phyloP scores from a whole-genome alignment of 1,284 basidiomycete genomes.

The Ceratorhiza oryzae-sativae region DNA sequence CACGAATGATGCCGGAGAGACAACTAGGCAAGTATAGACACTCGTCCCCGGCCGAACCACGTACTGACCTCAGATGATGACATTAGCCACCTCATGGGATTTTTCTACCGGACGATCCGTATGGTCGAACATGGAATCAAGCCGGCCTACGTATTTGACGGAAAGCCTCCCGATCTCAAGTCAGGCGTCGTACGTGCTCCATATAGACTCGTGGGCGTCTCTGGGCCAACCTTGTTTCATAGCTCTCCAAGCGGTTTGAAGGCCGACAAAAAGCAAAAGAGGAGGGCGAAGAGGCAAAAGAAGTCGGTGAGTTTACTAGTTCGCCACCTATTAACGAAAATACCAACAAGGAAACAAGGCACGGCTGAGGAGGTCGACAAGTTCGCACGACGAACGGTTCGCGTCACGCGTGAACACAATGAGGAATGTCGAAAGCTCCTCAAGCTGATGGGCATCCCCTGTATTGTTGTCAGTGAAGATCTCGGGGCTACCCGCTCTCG shows the following conservation, averaged over 20 bases:
- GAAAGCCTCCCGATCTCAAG: conserved; percentile 97
- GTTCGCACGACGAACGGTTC: conserved; percentile 89
- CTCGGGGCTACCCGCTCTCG: not conserved
- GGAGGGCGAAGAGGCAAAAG: conserved; percentile 95
- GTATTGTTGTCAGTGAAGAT: conserved; percentile 76
- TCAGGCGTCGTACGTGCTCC: conserved; percentile 82
- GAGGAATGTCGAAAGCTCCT: conserved; percentile 92
- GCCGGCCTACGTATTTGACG: conserved; percentile 98
- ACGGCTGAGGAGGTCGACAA: conserved; percentile 93
- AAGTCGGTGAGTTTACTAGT: conserved; percentile 66
- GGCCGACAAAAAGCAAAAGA: conserved; percentile 91
- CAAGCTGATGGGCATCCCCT: conserved; percentile 96
- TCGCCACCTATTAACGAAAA: conserved; percentile 23
- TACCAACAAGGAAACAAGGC: conserved; percentile 53
- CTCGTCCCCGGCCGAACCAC: not conserved
- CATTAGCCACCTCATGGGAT: conserved; percentile 94
- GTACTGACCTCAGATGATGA: not conserved
- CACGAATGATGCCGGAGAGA: conserved; percentile 96
- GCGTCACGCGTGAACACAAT: conserved; percentile 95
- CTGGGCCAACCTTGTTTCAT: conserved; percentile 29
- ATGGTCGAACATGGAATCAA: conserved; percentile 99
- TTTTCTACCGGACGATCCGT: conserved; percentile 96
- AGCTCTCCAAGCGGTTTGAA: conserved; percentile 94
- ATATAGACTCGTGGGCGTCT: not conserved
- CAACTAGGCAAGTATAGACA: conserved; percentile 67